These are phyloP conservation scores for Marsdenia floribunda DNA, from an alignment of 257 asterid genomes.

Conservation along the genomic window DNA sequence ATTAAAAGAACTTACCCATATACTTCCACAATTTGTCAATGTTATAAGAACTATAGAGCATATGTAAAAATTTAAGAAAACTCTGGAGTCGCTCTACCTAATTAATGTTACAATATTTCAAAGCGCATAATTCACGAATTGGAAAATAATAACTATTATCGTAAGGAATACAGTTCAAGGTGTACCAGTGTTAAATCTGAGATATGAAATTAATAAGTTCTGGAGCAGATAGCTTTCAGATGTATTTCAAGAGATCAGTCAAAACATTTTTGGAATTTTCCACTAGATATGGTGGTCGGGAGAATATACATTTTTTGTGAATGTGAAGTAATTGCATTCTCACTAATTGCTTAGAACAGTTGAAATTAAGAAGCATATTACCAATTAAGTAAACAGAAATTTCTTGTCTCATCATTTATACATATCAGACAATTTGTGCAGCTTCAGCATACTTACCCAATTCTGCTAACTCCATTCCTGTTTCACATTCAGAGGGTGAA, in stretches of 20 bases:
- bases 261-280: neutral
- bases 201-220: neutral
- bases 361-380: neutral
- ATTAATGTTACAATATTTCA: neutral
- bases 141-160: neutral
- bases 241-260: neutral
- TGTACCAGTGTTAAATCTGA: neutral
- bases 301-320: neutral
- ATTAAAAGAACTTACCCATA: neutral
- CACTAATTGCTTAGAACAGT: neutral
- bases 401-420: neutral
- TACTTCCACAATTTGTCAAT: neutral
- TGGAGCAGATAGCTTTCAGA: neutral
- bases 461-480: constrained; percentile 20
- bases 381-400: neutral
- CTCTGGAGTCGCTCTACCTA: neutral
- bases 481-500: constrained; percentile 22
- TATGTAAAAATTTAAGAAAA: neutral
- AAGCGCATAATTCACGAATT: neutral
- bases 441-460: constrained; percentile 33
- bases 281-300: neutral
- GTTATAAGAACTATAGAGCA: neutral
- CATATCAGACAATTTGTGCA: constrained; percentile 4
- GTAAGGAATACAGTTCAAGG: neutral
- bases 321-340: neutral